Percentiles rank a stretch among this genome's conserved stretches.
These are phyloP conservation scores for Fusarium verrucosum DNA, from an alignment of 2,329 filamentous ascomycete genomes.

Conservation along the genomic window DNA sequence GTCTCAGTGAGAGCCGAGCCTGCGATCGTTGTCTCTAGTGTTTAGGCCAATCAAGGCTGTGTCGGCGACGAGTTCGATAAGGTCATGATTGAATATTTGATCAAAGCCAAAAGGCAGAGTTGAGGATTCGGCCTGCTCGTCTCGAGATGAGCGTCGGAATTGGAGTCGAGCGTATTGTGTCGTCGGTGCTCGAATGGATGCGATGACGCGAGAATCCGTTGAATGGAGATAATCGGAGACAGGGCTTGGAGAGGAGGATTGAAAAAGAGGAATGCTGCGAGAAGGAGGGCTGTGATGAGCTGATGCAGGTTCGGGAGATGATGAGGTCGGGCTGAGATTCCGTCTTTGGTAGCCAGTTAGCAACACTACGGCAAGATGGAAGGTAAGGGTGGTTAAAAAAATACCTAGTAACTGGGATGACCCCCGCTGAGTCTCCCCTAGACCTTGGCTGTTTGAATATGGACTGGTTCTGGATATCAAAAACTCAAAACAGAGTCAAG, in stretches of 20 bases:
- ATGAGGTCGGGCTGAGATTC: conserved; percentile 35
- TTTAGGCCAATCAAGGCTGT: conserved; percentile 48
- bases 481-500: conserved; percentile 35
- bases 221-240: conserved; percentile 17
- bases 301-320: conserved; percentile 39
- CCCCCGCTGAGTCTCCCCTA: conserved; percentile 36
- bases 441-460: conserved; percentile 13
- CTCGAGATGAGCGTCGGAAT: conserved; percentile 4
- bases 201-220: conserved; percentile 4
- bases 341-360: conserved; percentile 32
- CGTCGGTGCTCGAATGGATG: not conserved
- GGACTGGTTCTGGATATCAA: conserved; percentile 27
- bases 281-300: conserved; percentile 42
- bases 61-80: conserved; percentile 43
- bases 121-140: conserved; percentile 30
- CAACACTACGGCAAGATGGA: conserved; percentile 6
- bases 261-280: conserved; percentile 34
- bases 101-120: conserved; percentile 38
- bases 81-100: conserved; percentile 45
- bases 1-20: conserved; percentile 39
- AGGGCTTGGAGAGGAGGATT: conserved; percentile 23
- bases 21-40: conserved; percentile 22
- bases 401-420: conserved; percentile 40
- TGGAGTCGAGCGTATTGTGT: conserved; percentile 4
- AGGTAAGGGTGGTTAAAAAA: conserved; percentile 32